A percentile compares a stretch with the other conserved stretches of the same genome.
These are phyloP conservation scores for Austroboletus niveus DNA, from an alignment of 1,284 basidiomycete genomes.

Conservation along the genomic window DNA sequence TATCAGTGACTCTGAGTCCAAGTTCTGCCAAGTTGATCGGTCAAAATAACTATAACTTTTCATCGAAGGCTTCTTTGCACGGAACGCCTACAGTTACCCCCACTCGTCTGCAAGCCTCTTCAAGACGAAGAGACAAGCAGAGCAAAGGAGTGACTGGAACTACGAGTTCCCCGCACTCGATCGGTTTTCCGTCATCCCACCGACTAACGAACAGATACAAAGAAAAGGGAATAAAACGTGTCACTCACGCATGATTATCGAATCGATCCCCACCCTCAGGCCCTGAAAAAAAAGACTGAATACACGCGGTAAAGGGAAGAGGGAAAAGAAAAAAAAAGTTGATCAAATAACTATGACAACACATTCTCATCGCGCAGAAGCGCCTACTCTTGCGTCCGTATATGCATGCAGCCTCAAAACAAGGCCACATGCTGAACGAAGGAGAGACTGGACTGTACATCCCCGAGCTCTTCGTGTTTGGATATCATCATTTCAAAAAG, in stretches of 20 bases:
- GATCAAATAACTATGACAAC: slow-evolving; percentile 38
- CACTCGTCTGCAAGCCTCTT: slow-evolving; percentile 24
- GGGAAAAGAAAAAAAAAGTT: not conserved
- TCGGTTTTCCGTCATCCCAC: slow-evolving; percentile 24
- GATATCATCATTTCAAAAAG: slow-evolving; percentile 29
- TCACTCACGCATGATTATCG: not conserved
- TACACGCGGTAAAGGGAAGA: too few species aligned
- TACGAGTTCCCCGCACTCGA: slow-evolving; percentile 25
- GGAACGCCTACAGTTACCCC: slow-evolving; percentile 25
- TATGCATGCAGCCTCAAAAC: slow-evolving; percentile 34
- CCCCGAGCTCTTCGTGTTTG: slow-evolving; percentile 30
- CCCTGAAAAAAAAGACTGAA: too few species aligned
- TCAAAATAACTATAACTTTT: slow-evolving; percentile 38
- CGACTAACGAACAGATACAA: slow-evolving; percentile 10
- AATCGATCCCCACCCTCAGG: too few species aligned
- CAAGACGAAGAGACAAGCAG: slow-evolving; percentile 34
- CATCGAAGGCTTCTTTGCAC: slow-evolving; percentile 19
- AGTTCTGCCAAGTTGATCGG: not conserved
- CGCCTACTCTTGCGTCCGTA: slow-evolving; percentile 34
- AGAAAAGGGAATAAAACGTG: not conserved
- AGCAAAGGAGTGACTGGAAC: slow-evolving; percentile 30
- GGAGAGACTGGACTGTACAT: slow-evolving; percentile 32
- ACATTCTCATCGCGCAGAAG: slow-evolving; percentile 33
- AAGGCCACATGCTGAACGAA: slow-evolving; percentile 34
- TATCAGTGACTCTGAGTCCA: slow-evolving; percentile 9